These are phyloP conservation scores for Dictyostelium capitatum DNA, from an alignment of 78 protist species.

Conservation along the genomic window DNA sequence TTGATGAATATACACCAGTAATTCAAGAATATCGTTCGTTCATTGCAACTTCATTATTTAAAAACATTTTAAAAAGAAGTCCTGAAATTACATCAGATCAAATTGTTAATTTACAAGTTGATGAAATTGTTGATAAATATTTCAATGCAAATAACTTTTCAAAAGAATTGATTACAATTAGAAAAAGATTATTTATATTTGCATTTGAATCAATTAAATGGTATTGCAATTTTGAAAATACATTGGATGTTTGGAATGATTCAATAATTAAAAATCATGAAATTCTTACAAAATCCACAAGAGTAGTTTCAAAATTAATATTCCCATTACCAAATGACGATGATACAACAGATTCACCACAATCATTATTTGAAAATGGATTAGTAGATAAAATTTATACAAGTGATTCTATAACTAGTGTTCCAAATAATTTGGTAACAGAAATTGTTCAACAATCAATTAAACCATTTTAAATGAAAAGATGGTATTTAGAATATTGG, in stretches of 20 bases:
- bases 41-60: background rate
- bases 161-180: too few species aligned
- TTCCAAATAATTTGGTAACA: background rate
- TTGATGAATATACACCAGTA: background rate
- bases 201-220: background rate
- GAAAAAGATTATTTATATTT: background rate
- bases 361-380: constrained; percentile 2
- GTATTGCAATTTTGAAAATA: background rate
- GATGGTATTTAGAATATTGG: constrained; percentile 14
- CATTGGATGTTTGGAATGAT: background rate
- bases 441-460: background rate
- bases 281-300: background rate
- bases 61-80: background rate
- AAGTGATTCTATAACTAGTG: background rate
- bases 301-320: background rate
- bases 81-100: background rate
- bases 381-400: background rate
- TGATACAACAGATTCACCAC: background rate
- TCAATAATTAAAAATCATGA: background rate
- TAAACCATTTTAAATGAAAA: background rate
- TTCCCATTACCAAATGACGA: background rate
- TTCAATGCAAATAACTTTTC: background rate
- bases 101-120: background rate
- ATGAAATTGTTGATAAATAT: background rate
- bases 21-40: background rate